Conservation (phyloP, 163 green algal species). For the Coccomyxa subellipsoidea region DNA sequence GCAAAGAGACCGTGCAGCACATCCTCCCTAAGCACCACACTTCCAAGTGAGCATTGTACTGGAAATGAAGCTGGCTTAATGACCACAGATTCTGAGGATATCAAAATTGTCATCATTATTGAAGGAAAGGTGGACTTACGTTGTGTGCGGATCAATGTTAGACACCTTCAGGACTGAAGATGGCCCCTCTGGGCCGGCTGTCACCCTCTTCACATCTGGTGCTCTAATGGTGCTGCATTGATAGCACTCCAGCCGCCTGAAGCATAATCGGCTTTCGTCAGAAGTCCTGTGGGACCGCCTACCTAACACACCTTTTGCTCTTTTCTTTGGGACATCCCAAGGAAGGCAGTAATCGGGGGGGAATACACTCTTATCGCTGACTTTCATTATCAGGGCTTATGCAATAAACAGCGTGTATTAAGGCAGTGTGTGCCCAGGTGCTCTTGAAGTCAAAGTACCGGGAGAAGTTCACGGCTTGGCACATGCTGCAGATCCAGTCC, state of each 20-base stretch:
- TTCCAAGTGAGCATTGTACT: not conserved
- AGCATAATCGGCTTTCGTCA: no score
- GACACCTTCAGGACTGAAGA: conserved; percentile 18
- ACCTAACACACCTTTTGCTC: no score
- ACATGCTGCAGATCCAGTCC: conserved; percentile 21
- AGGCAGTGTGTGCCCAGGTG: not conserved
- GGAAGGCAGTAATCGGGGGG: no score
- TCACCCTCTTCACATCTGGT: conserved; percentile 1
- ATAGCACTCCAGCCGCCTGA: conserved; percentile 21
- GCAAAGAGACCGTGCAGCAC: conserved; percentile 13
- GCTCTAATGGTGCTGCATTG: conserved; percentile 14
- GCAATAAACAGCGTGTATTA: no score
- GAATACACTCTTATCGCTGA: no score
- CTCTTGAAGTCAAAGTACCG: not conserved
- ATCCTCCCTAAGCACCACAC: conserved; percentile 10
- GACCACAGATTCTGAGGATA: no score
- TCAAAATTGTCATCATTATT: not conserved
- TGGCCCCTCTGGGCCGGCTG: conserved; percentile 4
- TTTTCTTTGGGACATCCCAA: no score
- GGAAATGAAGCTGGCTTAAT: no score
- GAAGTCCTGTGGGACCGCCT: no score
- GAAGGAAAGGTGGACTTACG: not conserved
- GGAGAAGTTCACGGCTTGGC: conserved; percentile 20
- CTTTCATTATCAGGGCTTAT: no score
- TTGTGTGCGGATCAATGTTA: conserved; percentile 9